Evolutionary conservation across 139 green algal species (phyloP), one percentile per base, ranked within the genome.

Genomic region (Auxenochlorella pyrenoidosa): DNA sequence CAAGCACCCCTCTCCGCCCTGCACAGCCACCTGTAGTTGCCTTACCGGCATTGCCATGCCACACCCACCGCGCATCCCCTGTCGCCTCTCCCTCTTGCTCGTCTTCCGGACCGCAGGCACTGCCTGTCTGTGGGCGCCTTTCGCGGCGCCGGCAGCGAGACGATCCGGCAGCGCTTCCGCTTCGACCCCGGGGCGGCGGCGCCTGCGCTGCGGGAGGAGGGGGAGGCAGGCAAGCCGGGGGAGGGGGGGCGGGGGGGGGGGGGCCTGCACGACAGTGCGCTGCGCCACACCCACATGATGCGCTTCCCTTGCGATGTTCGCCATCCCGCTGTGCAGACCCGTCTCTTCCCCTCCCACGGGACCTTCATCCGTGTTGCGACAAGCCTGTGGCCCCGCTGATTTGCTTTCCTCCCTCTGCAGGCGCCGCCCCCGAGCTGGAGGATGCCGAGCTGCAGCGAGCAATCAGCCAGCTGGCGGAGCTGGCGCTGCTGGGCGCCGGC

Each of bases 401-500:
- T 71, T 36, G 18, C 63, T 24, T 10, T 22, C 18, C n/a, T 15
- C 43, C 32, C 6, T 5, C 26, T 41, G n/a, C 59, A 66, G 71
- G 60, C 18, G 79, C 71, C 41, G 72, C 41, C 5, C 79, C 60
- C 21, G 84, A 89, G 63, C 59, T 70, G 15, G 81, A 47, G 2
- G 89, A 90, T 2, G 73, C 28, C 3, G 87, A 91, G 18, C 75
- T 95, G 75, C 83, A 84, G 22, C 15, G 47, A 0, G 88, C 91
- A 13, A 88, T 95, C 10, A 41, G 75, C 28, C 89, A 92, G 66
- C 84, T 95, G 44, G 91, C 90, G 30, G 90, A 96, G 89, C 84
- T 94, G 82, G 95, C 94, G 18, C 86, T 95, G 86, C 92, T 97
- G 59, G 94, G 94, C 4, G 82, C 86, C 26, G 91, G 92, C 30